These are phyloP conservation scores for Aquilaria agallochum DNA, from an alignment of 441 rosid genomes.

Conservation along the genomic window DNA sequence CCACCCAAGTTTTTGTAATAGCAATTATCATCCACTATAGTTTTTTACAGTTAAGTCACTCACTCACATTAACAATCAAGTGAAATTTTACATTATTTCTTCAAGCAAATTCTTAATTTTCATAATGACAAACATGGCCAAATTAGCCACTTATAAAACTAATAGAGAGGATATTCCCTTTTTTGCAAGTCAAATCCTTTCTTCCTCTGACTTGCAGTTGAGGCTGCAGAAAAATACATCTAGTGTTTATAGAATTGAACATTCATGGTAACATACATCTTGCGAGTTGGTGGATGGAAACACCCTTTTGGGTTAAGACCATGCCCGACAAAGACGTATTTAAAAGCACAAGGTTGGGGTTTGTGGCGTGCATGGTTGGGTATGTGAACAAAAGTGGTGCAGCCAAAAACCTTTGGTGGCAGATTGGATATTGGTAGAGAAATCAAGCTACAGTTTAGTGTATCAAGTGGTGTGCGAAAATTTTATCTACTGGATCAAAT, in stretches of 20 bases:
- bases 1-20: no score
- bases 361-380: background rate
- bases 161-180: no score
- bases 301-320: conserved; percentile 1
- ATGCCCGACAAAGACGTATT: conserved; percentile 12
- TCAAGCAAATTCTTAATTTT: no score
- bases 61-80: no score
- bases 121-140: no score
- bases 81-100: no score
- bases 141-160: no score
- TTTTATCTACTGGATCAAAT: background rate
- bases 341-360: background rate
- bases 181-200: no score
- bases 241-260: conserved; percentile 6
- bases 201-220: background rate
- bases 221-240: background rate
- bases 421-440: background rate
- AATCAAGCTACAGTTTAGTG: background rate
- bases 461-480: background rate
- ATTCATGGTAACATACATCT: conserved; percentile 8
- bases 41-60: no score
- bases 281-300: conserved; percentile 4
- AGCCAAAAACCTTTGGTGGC: background rate
- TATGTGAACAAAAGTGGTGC: background rate
- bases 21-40: no score